phyloP scores from a whole-genome alignment of 495 filamentous ascomycete species.

The Hypoxylon cercidicola region DNA sequence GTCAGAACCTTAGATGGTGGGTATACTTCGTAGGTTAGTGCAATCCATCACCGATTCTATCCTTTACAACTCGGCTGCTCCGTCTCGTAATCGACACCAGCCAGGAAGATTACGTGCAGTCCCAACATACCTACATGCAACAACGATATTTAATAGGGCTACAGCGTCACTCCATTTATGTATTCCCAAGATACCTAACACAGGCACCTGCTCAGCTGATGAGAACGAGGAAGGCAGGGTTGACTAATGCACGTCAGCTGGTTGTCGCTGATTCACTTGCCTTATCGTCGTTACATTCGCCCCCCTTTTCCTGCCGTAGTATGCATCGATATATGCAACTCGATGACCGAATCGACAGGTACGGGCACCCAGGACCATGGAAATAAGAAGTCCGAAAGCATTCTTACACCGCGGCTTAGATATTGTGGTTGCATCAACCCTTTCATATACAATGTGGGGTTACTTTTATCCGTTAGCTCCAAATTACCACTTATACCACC shows the following conservation, averaged over 20 bases:
- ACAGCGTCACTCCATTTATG: background rate
- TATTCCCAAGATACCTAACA: background rate
- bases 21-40: background rate
- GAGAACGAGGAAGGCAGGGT: too few species aligned
- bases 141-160: background rate
- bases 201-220: background rate
- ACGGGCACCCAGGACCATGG: background rate
- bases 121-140: background rate
- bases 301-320: slow-evolving; percentile 21
- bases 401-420: too few species aligned
- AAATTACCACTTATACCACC: too few species aligned
- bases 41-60: background rate
- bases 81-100: too few species aligned
- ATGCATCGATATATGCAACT: slow-evolving; percentile 6
- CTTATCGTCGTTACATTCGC: slow-evolving; percentile 38
- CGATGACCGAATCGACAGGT: background rate
- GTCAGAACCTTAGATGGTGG: background rate
- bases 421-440: too few species aligned
- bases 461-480: too few species aligned
- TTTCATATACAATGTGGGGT: too few species aligned
- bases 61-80: too few species aligned
- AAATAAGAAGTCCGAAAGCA: background rate
- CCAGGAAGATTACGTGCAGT: too few species aligned
- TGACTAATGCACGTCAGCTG: slow-evolving; percentile 2
- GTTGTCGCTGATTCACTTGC: slow-evolving; percentile 13